Percentiles rank a stretch among this genome's conserved stretches.
Conservation (phyloP, 2,329 filamentous ascomycete genomes). For the Fonsecaea nubica region DNA sequence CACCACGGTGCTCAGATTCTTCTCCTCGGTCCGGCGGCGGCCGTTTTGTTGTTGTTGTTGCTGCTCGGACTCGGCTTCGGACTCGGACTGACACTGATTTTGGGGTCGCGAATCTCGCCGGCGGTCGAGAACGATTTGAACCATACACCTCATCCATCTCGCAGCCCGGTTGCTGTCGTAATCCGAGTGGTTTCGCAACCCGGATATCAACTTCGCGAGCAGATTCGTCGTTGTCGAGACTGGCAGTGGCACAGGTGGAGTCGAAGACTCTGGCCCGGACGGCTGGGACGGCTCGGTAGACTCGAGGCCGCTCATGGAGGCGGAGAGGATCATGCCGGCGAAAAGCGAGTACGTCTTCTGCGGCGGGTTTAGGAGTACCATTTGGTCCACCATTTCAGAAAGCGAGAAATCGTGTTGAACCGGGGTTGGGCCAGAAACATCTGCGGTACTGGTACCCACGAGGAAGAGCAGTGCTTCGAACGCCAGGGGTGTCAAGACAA, state of each 20-base stretch:
- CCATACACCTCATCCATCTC: constrained; percentile 79
- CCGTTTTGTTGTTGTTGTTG: no score
- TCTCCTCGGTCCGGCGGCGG: constrained; percentile 24
- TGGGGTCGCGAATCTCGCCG: constrained; percentile 40
- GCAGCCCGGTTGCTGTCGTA: constrained; percentile 68
- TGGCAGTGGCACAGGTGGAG: constrained; percentile 38
- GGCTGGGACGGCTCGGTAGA: no score
- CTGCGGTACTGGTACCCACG: not conserved
- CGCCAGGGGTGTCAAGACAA: constrained; percentile 32
- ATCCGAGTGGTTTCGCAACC: constrained; percentile 64
- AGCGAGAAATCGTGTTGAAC: constrained; percentile 60
- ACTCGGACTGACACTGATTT: no score
- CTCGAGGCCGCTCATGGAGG: not conserved
- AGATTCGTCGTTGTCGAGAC: constrained; percentile 29
- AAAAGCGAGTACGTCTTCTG: constrained; percentile 66
- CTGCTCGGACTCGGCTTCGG: no score
- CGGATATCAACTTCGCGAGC: constrained; percentile 70
- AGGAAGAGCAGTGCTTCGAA: constrained; percentile 40
- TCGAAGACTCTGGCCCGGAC: not conserved
- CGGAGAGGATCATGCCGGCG: constrained; percentile 66
- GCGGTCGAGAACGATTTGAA: constrained; percentile 68
- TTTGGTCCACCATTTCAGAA: constrained; percentile 59
- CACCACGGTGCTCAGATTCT: constrained; percentile 42
- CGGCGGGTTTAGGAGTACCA: constrained; percentile 39
- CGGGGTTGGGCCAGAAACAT: not conserved